Evolutionary conservation across 305 asterid genomes (phyloP).

Genomic region (Nicotiana rustica): DNA sequence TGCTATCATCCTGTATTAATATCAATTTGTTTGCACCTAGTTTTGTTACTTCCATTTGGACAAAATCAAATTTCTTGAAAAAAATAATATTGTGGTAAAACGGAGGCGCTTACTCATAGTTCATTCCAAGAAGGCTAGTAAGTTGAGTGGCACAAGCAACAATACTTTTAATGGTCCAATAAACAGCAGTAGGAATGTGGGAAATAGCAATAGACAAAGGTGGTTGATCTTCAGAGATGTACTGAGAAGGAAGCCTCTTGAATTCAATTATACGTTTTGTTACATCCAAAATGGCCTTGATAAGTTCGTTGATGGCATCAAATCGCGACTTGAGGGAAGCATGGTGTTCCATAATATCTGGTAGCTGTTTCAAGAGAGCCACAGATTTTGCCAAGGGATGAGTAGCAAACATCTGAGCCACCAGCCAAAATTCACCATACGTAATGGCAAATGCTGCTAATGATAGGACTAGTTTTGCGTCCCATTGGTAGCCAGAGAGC

Average conservation of each 20-base stretch:
- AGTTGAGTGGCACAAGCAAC: constrained; percentile 76
- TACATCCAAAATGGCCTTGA: constrained; percentile 64
- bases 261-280: constrained; percentile 65
- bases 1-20: constrained; percentile 50
- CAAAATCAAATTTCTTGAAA: neutral
- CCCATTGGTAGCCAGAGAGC: constrained; percentile 78
- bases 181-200: constrained; percentile 69
- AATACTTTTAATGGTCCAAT: constrained; percentile 79
- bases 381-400: constrained; percentile 78
- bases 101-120: constrained; percentile 59
- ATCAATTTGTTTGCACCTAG: neutral
- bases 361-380: constrained; percentile 65
- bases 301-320: constrained; percentile 59
- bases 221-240: constrained; percentile 62
- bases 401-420: constrained; percentile 55
- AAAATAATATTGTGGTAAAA: neutral
- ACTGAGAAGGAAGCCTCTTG: constrained; percentile 62
- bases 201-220: constrained; percentile 54
- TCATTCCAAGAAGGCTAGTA: constrained; percentile 57
- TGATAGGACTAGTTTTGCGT: constrained; percentile 74
- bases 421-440: constrained; percentile 88
- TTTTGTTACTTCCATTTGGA: neutral
- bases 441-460: constrained; percentile 66
- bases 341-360: constrained; percentile 60
- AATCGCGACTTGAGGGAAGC: constrained; percentile 58